Evolutionary conservation across 768 basidiomycete genomes (phyloP).

Genomic region (Mrakia gelida): DNA sequence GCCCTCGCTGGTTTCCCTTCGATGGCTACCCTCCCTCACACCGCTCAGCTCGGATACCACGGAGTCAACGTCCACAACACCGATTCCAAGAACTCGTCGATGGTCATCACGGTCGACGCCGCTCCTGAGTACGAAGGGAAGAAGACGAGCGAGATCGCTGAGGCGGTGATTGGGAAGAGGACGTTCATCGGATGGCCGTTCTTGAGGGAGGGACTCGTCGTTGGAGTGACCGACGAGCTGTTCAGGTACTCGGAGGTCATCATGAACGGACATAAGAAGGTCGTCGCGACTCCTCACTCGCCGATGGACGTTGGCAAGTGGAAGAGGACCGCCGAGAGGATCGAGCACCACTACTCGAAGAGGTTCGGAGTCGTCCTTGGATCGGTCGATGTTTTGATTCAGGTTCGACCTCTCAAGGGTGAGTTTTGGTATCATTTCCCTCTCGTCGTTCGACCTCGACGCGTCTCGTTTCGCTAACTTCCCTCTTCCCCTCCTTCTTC

Average conservation of each 20-base stretch:
- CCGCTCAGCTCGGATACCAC: slow-evolving; percentile 71
- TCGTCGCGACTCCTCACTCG: slow-evolving; percentile 68
- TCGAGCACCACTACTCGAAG: slow-evolving; percentile 84
- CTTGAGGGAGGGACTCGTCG: slow-evolving; percentile 83
- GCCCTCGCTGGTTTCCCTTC: slow-evolving; percentile 97
- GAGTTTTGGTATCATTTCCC: background rate
- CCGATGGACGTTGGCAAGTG: slow-evolving; percentile 65
- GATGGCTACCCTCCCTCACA: slow-evolving; percentile 78
- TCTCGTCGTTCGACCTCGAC: background rate
- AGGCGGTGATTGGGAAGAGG: slow-evolving; percentile 67
- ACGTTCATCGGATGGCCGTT: slow-evolving; percentile 90
- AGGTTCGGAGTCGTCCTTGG: slow-evolving; percentile 81
- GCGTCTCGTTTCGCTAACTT: slow-evolving; percentile 16
- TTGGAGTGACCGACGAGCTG: slow-evolving; percentile 75
- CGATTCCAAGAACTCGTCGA: slow-evolving; percentile 87
- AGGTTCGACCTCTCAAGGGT: slow-evolving; percentile 91
- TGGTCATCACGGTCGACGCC: slow-evolving; percentile 67
- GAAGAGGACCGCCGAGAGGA: slow-evolving; percentile 73
- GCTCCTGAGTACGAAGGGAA: slow-evolving; percentile 49
- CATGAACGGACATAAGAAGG: slow-evolving; percentile 42
- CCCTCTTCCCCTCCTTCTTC: background rate
- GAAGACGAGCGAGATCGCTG: slow-evolving; percentile 69
- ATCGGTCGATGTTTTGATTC: slow-evolving; percentile 69
- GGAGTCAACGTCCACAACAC: slow-evolving; percentile 88
- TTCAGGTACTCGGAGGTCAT: slow-evolving; percentile 69